Evolutionary conservation across 139 green algal genomes (phyloP).

Genomic region (Volvox reticuliferus): DNA sequence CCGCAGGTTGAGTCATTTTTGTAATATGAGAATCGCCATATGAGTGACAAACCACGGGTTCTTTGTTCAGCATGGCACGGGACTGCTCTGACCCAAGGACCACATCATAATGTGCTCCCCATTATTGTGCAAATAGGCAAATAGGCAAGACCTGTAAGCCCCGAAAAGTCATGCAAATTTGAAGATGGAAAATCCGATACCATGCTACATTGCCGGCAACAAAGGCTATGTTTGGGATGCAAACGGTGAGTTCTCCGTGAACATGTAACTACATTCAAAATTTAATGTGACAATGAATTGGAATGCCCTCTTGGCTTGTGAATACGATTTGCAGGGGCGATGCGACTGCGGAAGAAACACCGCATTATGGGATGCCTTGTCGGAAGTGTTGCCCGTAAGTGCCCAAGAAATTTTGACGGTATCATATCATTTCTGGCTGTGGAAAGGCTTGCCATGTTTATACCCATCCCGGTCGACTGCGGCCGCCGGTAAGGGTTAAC

Average conservation of each 20-base stretch:
- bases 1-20: not conserved
- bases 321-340: constrained; percentile 33
- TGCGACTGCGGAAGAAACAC: constrained; percentile 46
- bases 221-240: constrained; percentile 52
- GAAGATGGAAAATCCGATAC: constrained; percentile 6
- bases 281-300: too few species aligned
- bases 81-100: not conserved
- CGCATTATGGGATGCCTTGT: constrained; percentile 45
- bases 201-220: constrained; percentile 23
- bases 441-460: not conserved
- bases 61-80: not conserved
- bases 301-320: too few species aligned
- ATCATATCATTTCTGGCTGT: not conserved
- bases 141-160: too few species aligned
- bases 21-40: not conserved
- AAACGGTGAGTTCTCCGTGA: not conserved
- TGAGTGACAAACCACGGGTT: not conserved
- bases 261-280: too few species aligned
- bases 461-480: too few species aligned
- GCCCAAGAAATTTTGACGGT: not conserved
- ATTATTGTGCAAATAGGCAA: too few species aligned
- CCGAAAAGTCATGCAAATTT: too few species aligned
- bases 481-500: too few species aligned
- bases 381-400: constrained; percentile 51
- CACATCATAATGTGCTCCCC: not conserved